phyloP scores from a whole-genome alignment of 2,329 filamentous ascomycete species.

The Stemphylium beticola region DNA sequence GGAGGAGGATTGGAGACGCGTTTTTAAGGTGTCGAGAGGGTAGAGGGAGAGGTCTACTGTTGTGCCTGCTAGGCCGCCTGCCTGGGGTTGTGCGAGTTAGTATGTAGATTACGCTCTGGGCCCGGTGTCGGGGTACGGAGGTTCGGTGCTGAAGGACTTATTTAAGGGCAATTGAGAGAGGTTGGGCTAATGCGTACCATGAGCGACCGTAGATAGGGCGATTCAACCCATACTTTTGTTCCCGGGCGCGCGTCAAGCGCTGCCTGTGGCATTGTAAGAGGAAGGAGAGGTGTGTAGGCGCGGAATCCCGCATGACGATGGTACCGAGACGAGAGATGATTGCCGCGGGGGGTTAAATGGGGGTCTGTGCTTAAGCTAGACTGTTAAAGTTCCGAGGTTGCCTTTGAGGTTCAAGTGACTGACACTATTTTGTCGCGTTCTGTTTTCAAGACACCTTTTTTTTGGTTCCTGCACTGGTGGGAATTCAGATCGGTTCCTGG shows the following conservation, averaged over 20 bases:
- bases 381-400: not conserved
- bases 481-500: no score
- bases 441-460: not conserved
- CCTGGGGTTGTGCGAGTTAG: slow-evolving; percentile 53
- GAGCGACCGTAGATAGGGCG: slow-evolving; percentile 56
- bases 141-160: not conserved
- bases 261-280: slow-evolving; percentile 36
- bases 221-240: slow-evolving; percentile 49
- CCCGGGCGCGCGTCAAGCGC: slow-evolving; percentile 34
- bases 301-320: slow-evolving; percentile 17
- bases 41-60: slow-evolving; percentile 97
- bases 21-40: slow-evolving; percentile 98
- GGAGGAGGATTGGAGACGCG: slow-evolving; percentile 82
- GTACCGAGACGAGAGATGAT: not conserved
- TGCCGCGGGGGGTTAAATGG: not conserved
- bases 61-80: slow-evolving; percentile 89
- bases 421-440: not conserved
- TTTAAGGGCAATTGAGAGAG: not conserved
- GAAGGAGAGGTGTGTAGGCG: not conserved
- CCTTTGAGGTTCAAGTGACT: no score
- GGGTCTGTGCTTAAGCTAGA: slow-evolving; percentile 35
- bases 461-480: no score
- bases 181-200: slow-evolving; percentile 45
- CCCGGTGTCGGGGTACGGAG: not conserved
- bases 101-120: not conserved